Evolutionary conservation across 2,329 filamentous ascomycete genomes (phyloP), one percentile per base, ranked within the genome.

Genomic region (Sclerotiophoma versabilis): DNA sequence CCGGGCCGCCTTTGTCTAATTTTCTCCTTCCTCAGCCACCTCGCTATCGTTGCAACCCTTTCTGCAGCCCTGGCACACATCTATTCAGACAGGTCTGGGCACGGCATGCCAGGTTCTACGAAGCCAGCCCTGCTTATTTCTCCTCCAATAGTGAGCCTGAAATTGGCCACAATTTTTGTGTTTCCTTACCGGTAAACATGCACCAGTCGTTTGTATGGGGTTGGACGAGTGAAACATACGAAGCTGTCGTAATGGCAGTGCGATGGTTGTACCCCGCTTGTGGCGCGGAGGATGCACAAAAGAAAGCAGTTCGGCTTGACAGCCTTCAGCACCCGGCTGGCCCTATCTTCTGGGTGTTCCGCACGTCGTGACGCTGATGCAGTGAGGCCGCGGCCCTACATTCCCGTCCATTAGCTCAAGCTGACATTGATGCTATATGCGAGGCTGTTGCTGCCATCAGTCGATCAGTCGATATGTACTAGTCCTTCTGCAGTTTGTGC

Each of bases 231-330:
- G 47, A 41, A 61, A 46, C 51, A 50, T 52, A 54, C 17, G n/a
- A 22, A 23, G 20, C 23, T 38, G 33, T 45, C 9, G 32, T 54
- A 33, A 33, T 49, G 44, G 45, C 39, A 19, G 15, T 29, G 17
- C 45, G 14, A 46, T 41, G 12, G 8, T 23, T 29, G 59, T 57
- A 60, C 63, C 66, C 68, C 68, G 64, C 63, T 50, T 45, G 53
- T 62, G 65, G 62, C 64, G 66, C 60, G 50, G 61, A 51, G 33
- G 27, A 29, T 49, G 54, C 54, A 56, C 54, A 62, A 65, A 63
- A 62, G 58, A 57, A 54, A 61, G 57, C 56, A 59, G 14, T 39
- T 34, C 45, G 58, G 51, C 53, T 49, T 43, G 23, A 42, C 34
- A 47, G 36, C 37, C 36, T 53, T n/a, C 33, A 15, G 29, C 37